Conservation (phyloP, 164 flowering plant genomes). For the Tetracentron sinense region DNA sequence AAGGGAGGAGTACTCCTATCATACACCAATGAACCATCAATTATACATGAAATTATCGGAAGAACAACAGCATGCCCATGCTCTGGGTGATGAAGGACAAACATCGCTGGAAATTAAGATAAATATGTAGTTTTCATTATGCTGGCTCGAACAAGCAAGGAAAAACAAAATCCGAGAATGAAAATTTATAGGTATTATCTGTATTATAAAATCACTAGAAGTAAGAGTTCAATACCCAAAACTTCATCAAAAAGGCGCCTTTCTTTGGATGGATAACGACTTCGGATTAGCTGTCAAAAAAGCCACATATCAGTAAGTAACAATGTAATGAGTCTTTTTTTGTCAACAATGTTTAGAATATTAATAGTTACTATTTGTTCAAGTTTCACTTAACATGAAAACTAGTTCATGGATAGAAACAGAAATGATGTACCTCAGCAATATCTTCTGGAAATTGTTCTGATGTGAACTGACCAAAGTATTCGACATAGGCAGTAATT, state of each 20-base stretch:
- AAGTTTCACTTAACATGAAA: conserved; percentile 3
- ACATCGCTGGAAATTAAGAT: conserved; percentile 58
- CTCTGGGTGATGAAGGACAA: conserved; percentile 98
- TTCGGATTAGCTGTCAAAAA: conserved; percentile 65
- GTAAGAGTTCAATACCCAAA: conserved; percentile 67
- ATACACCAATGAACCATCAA: conserved; percentile 82
- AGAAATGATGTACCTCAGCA: conserved; percentile 68
- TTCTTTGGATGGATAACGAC: conserved; percentile 70
- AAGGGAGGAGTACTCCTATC: conserved; percentile 68
- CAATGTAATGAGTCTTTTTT: neutral
- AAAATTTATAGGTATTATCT: conserved; percentile 1
- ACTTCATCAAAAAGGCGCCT: conserved; percentile 87
- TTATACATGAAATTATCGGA: conserved; percentile 85
- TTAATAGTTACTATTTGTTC: no score
- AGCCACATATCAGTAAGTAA: conserved; percentile 2
- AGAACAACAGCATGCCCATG: conserved; percentile 94
- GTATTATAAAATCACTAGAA: no score
- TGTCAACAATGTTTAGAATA: no score
- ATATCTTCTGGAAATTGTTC: conserved; percentile 89
- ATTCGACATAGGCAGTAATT: conserved; percentile 86
- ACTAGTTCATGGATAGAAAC: neutral
- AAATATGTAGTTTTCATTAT: conserved; percentile 10
- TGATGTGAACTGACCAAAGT: conserved; percentile 87
- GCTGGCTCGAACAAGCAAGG: neutral
- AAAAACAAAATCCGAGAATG: neutral